phyloP scores from a whole-genome alignment of 148 eudicot species.

The Amaranthus hypochondriacus region DNA sequence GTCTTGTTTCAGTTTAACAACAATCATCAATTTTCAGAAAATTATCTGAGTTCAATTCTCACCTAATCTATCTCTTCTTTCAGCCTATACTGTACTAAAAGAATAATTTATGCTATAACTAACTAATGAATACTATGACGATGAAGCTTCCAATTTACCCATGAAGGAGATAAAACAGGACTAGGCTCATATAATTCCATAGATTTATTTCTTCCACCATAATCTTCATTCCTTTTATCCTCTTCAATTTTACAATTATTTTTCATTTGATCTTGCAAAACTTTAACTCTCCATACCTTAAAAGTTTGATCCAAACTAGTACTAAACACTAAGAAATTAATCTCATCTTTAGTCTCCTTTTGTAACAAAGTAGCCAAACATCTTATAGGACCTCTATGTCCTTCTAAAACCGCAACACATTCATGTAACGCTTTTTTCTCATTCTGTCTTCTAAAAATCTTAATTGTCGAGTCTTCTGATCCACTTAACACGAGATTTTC shows the following conservation, averaged over 20 bases:
- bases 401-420: slow-evolving; percentile 56
- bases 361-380: slow-evolving; percentile 46
- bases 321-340: slow-evolving; percentile 45
- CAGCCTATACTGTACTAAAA: neutral
- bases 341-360: slow-evolving; percentile 16
- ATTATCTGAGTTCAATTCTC: too few relatives aligned
- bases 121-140: slow-evolving; percentile 1
- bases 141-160: slow-evolving; percentile 46
- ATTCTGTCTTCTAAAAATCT: slow-evolving; percentile 57
- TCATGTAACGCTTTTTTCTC: slow-evolving; percentile 38
- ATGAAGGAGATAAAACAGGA: slow-evolving; percentile 48
- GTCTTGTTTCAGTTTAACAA: too few relatives aligned
- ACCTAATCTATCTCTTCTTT: too few relatives aligned
- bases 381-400: slow-evolving; percentile 62
- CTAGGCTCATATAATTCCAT: slow-evolving; percentile 30
- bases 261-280: slow-evolving; percentile 29
- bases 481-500: slow-evolving; percentile 54
- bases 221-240: neutral
- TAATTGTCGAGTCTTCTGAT: slow-evolving; percentile 53
- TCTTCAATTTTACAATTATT: neutral
- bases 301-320: slow-evolving; percentile 51
- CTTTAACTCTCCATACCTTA: slow-evolving; percentile 61
- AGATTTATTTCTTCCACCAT: neutral
- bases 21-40: too few relatives aligned
- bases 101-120: neutral